These are phyloP conservation scores for Malus hybrid DNA, from an alignment of 331 rosid genomes.

Conservation along the genomic window DNA sequence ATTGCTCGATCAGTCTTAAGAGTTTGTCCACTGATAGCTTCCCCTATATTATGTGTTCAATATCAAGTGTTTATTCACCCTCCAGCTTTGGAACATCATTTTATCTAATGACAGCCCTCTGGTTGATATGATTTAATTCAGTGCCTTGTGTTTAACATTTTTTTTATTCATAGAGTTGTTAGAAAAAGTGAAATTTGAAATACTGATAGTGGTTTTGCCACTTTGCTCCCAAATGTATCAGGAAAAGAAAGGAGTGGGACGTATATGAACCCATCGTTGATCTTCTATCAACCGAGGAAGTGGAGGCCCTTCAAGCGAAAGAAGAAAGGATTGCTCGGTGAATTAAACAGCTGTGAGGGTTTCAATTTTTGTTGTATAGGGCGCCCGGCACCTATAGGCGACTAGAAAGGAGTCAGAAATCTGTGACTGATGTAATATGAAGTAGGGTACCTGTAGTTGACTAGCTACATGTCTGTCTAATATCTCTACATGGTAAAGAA, in stretches of 20 bases:
- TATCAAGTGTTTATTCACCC: neutral
- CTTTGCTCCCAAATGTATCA: conserved; percentile 34
- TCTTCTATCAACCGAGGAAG: conserved; percentile 86
- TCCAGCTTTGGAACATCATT: neutral
- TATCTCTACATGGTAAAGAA: neutral
- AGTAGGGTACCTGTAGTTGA: neutral
- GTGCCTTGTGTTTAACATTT: neutral
- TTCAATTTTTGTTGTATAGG: neutral
- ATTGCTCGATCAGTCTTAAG: neutral
- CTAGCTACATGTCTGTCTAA: neutral
- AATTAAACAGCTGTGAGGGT: neutral
- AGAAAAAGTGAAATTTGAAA: neutral
- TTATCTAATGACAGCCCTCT: neutral
- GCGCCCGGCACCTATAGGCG: neutral
- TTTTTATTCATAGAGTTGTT: neutral
- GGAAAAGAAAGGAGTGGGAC: conserved; percentile 98
- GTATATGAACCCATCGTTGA: conserved; percentile 83
- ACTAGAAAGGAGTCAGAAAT: no score
- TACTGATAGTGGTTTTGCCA: neutral
- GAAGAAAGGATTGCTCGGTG: conserved; percentile 74
- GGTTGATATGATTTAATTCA: neutral
- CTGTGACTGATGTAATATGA: neutral
- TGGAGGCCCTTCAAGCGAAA: conserved; percentile 89
- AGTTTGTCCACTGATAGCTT: neutral
- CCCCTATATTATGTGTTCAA: neutral